Evolutionary conservation across 495 filamentous ascomycete species (phyloP).

Genomic region (Tuber aestivum): DNA sequence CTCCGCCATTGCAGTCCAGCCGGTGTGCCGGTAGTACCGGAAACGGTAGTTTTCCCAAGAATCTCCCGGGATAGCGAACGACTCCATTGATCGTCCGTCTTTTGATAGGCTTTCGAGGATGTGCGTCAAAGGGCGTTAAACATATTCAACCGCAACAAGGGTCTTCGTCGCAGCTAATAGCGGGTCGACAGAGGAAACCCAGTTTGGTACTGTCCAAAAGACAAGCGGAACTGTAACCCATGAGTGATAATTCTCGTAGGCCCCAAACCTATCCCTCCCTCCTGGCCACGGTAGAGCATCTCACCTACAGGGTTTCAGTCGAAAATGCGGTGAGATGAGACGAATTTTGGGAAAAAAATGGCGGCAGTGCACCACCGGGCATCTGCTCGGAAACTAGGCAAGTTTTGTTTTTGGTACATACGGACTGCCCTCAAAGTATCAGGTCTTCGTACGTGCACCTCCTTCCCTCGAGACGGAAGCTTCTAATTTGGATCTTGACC

Average conservation of each 20-base stretch:
- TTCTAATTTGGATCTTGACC: not conserved
- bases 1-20: not conserved
- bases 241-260: not conserved
- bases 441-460: not conserved
- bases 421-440: not conserved
- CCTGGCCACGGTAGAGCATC: not conserved
- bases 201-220: not conserved
- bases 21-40: not conserved
- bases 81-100: not conserved
- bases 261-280: not conserved
- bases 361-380: not conserved
- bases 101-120: not conserved
- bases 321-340: not conserved
- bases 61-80: not conserved
- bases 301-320: not conserved
- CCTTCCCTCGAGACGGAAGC: not conserved
- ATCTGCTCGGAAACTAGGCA: slow-evolving; percentile 1
- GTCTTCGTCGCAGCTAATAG: not conserved
- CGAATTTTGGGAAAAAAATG: not conserved
- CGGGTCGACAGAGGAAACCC: not conserved
- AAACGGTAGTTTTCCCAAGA: not conserved
- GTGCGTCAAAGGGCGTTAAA: not conserved
- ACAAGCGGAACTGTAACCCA: not conserved
- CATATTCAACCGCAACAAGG: not conserved
- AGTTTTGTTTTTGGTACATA: not conserved